Base-by-base conservation (phyloP, 352 stramenopile species). In the Phytopythium helicoides region DNA sequence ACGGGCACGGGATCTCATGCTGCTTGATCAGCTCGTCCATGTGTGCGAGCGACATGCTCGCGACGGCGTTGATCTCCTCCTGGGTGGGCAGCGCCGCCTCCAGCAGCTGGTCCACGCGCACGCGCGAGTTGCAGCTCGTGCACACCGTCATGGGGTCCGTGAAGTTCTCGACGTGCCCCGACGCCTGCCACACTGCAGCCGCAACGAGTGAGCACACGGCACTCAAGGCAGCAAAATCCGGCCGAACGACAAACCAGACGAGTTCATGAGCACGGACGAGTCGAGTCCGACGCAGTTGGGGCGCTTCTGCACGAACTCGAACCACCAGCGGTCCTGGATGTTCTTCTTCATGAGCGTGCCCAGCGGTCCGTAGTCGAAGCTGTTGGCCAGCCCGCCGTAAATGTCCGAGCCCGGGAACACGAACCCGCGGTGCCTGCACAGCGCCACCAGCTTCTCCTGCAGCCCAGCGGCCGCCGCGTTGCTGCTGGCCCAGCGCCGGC, bases 101-200 rank as follows among this genome's bases (percentile, higher is more conserved):
- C 3, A 93, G 74, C 26, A 90, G 56, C 56, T 91, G 76, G 51
- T 93, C 80, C 47, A 89, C 81, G 34, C 80, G 80, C 31, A 87
- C 76, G 36, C 82, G 80, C 14, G 74, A 79, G 71, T 99, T 98
- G 67, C 92, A 98, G 50, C 84, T 75, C 40, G 81, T 82, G 70
- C 96, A 99, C 69, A 99, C 94, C 6, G 97, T 92, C 94, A 99
- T 98, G 22, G 96, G 96, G 82, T 99, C 97, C 14, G 82, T 97
- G 69, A 99, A 99, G 58, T 97, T 96, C 42, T 96, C 92, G 18
- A 99, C 85, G 62, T 99, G 97, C 35, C 97, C 97, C 9, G 90
- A 98, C 8, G 92, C 94, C 45, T 95, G 78, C 96, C 96, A 99
- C 12, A 98, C 94, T 31, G 64, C 45, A 35, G 10, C 38, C 11